Evolutionary conservation across 2,329 filamentous ascomycete genomes (phyloP), one percentile per base, ranked within the genome.

Genomic region (Mollisiaceae sp.): DNA sequence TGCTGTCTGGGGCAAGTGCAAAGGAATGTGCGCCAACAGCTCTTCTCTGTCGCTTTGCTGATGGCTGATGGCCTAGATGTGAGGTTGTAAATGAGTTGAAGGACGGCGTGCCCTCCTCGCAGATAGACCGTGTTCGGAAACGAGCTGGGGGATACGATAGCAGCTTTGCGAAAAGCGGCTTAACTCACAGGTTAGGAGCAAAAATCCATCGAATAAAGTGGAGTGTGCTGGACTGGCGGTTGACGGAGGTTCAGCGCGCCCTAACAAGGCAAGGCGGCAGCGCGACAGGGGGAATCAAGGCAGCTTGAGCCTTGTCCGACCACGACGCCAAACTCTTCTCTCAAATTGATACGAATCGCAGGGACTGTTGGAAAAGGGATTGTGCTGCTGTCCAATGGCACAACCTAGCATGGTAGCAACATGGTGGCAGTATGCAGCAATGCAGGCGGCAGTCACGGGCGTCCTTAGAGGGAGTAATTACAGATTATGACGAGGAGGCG

Each of bases 391-490:
- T 14, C 50, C 50, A 54, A 54, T 54, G 24, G 50, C 12, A 27
- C n/a, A 50, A 20, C 45, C 45, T 50, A n/a, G 8, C n/a, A 50
- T 6, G 27, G 27, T 32, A 6, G 27, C 27, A n/a, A 2, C n/a
- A 50, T 6, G 27, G 27, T 32, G 27, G 27, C 27, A 32, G 27
- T 32, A 32, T 50, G 45, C 45, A 22, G 45, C 45, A 55, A 55
- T 35, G 52, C 52, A 12, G 24, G 47, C 11, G 8, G 47, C 47
- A 52, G 47, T 61, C 59, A 61, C 35, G 59, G 45, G 59, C 41
- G 43, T 32, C 27, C 27, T 3, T 27, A 57, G 60, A 54, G 43
- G 60, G 60, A 47, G 35, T 56, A 47, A 27, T 39, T 24, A 45
- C 18, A 43, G n/a, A 27, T 18, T 8, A 22, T 57, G 55, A 57